Base-by-base conservation (phyloP, 177 flowering plant genomes). In the Tripterygium wilfordii region DNA sequence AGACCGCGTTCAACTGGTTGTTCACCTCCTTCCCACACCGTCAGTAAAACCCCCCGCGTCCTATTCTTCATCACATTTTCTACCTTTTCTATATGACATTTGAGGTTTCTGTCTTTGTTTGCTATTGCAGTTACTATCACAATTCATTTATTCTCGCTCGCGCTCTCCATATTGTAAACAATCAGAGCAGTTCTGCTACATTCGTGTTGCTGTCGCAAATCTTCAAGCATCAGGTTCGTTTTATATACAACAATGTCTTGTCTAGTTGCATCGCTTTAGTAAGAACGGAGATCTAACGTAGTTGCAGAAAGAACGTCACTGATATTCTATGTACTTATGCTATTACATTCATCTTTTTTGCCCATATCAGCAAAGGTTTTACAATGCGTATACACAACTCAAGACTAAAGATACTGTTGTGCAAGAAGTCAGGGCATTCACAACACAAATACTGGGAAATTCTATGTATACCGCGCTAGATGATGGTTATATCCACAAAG, bases 41-140 rank as follows among this genome's bases (percentile, higher is more conserved):
- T 77, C 14, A 62, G 66, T 72, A 22, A 10, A 18, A 8, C 32
- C 22, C 33, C 40, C 46, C 46, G 37, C n/a, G n/a, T n/a, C n/a
- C n/a, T 41, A 1, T 50, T 37, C 35, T 24, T 47, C 42, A n/a
- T n/a, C n/a, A n/a, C n/a, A n/a, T n/a, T n/a, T n/a, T n/a, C n/a
- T n/a, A n/a, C n/a, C n/a, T n/a, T n/a, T n/a, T n/a, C n/a, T n/a
- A n/a, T n/a, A n/a, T n/a, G n/a, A n/a, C n/a, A n/a, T n/a, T n/a
- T n/a, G n/a, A n/a, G n/a, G n/a, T n/a, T n/a, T n/a, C n/a, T n/a
- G n/a, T 3, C 14, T 5, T 35, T 51, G 23, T 15, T 27, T n/a
- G n/a, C n/a, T 19, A 48, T 46, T 71, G 72, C 83, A 88, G 96
- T 33, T 92, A 85, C 67, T 96, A 92, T 64, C 96, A 88, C 67